Percentiles rank a stretch among this genome's conserved stretches.
Conservation (phyloP, 1,284 basidiomycete species). For the Amylostereum areolatum region DNA sequence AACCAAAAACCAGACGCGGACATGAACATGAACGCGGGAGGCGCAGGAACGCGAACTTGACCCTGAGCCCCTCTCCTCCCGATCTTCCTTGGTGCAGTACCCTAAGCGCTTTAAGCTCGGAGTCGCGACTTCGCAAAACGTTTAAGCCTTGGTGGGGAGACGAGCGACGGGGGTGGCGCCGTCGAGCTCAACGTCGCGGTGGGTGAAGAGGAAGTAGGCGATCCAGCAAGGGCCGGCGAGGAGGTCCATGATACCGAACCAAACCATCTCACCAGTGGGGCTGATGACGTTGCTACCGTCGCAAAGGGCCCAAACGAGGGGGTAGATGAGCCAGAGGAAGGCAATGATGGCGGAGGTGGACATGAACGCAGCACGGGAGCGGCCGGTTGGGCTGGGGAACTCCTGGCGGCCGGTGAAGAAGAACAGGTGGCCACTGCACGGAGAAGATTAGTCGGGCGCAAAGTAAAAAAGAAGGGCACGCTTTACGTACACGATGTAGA, state of each 20-base stretch:
- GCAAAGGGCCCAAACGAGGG: slow-evolving; percentile 38
- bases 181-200: slow-evolving; percentile 4
- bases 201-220: slow-evolving; percentile 22
- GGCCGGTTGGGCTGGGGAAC: slow-evolving; percentile 22
- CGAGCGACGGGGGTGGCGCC: neutral
- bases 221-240: slow-evolving; percentile 47
- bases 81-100: too few relatives aligned
- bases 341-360: slow-evolving; percentile 36
- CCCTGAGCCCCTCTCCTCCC: neutral
- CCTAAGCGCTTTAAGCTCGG: too few relatives aligned
- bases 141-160: slow-evolving; percentile 2
- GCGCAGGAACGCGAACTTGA: neutral
- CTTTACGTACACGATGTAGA: slow-evolving; percentile 41
- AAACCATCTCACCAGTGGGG: slow-evolving; percentile 41
- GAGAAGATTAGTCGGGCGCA: neutral
- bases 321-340: slow-evolving; percentile 48
- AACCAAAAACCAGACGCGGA: neutral
- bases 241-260: slow-evolving; percentile 58
- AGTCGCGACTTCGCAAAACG: neutral
- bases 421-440: slow-evolving; percentile 9
- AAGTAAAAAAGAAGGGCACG: slow-evolving; percentile 20
- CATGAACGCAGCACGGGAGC: slow-evolving; percentile 28
- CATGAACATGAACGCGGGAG: neutral
- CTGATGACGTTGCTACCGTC: slow-evolving; percentile 44
- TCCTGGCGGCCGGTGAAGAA: slow-evolving; percentile 12